phyloP scores from a whole-genome alignment of 1,284 basidiomycete genomes.

The Leccinum angustisporum region DNA sequence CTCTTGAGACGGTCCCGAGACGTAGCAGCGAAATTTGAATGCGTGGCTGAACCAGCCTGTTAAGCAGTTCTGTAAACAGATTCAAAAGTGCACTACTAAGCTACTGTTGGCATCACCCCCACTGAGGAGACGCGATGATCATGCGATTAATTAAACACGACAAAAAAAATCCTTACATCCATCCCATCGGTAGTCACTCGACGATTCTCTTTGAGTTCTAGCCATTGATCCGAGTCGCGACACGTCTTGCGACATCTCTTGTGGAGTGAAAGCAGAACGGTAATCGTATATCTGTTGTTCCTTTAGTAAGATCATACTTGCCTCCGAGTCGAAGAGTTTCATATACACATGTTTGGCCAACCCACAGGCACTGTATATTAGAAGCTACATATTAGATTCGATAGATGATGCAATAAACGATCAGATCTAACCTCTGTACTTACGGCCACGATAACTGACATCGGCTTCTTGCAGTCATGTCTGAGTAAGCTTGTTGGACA shows the following conservation, averaged over 20 bases:
- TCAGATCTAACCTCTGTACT: not conserved
- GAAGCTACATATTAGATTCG: not conserved
- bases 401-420: not conserved
- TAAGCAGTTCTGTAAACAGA: not conserved
- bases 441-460: not conserved
- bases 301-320: not conserved
- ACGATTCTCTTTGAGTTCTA: not conserved
- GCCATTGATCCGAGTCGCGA: not conserved
- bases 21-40: not conserved
- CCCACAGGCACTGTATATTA: not conserved
- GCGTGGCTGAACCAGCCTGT: not conserved
- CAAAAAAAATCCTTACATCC: not conserved
- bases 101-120: not conserved
- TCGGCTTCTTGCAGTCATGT: not conserved
- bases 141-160: not conserved
- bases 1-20: not conserved
- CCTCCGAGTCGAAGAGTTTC: no score
- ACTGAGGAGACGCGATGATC: not conserved
- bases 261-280: not conserved
- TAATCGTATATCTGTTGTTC: not conserved
- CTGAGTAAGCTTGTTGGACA: not conserved
- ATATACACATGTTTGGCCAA: not conserved
- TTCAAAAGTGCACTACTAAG: not conserved
- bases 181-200: not conserved
- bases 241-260: not conserved